Evolutionary conservation across 345 rosid genomes (phyloP).

Genomic region (Stellera chamaejasme): DNA sequence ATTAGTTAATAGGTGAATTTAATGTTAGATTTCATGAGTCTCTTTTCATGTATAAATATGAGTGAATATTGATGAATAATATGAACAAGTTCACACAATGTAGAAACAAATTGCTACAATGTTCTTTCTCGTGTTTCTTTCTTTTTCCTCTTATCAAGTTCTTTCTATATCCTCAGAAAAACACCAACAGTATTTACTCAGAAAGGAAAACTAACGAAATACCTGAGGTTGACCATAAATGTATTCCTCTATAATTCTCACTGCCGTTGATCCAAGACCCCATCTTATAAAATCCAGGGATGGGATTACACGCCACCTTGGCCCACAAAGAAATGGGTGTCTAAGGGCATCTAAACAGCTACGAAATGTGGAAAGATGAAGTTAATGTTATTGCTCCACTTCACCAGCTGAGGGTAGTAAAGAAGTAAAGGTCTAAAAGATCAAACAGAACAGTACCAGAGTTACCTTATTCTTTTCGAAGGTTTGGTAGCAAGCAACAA

Average conservation of each 20-base stretch:
- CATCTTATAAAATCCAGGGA: constrained; percentile 89
- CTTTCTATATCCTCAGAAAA: too few relatives aligned
- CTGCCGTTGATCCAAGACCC: constrained; percentile 95
- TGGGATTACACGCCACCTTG: constrained; percentile 86
- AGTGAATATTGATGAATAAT: too few relatives aligned
- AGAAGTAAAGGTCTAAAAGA: background rate
- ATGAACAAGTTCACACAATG: too few relatives aligned
- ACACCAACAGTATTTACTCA: too few relatives aligned
- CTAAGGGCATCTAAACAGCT: constrained; percentile 90
- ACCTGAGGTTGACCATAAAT: constrained; percentile 82
- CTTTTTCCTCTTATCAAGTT: too few relatives aligned
- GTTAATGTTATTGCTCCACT: background rate
- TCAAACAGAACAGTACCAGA: background rate
- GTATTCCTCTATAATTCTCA: constrained; percentile 82
- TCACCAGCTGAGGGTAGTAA: background rate
- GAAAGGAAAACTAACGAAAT: background rate
- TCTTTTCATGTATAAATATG: too few relatives aligned
- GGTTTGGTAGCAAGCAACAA: constrained; percentile 68
- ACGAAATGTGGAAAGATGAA: constrained; percentile 10
- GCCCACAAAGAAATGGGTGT: constrained; percentile 93
- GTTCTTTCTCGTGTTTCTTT: too few relatives aligned
- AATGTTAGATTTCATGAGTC: too few relatives aligned
- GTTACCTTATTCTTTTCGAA: constrained; percentile 75
- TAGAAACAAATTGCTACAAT: too few relatives aligned
- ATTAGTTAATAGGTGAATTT: too few relatives aligned